Conservation (phyloP, 148 eudicot species). For the Rheum nobile region DNA sequence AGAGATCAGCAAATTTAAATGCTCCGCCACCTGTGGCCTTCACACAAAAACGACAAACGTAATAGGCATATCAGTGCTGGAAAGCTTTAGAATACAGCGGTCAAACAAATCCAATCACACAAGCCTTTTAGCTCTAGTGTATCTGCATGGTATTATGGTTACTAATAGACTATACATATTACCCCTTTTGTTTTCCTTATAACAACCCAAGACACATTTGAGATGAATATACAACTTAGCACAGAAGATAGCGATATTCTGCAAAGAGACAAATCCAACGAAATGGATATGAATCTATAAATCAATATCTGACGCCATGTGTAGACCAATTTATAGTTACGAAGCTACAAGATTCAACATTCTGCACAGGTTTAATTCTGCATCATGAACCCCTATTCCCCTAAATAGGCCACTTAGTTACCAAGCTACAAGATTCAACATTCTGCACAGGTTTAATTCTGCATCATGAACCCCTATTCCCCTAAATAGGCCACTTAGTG, state of each 20-base stretch:
- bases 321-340: background rate
- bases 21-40: conserved; percentile 99
- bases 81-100: background rate
- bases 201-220: background rate
- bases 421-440: conserved; percentile 3
- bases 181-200: background rate
- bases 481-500: background rate
- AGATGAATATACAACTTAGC: background rate
- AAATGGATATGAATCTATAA: background rate
- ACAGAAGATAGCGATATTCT: background rate
- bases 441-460: background rate
- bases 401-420: background rate
- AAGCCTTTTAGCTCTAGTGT: background rate
- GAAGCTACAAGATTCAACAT: conserved; percentile 2
- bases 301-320: conserved; percentile 7
- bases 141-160: background rate
- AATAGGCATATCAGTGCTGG: background rate
- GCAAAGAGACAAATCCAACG: background rate
- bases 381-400: background rate
- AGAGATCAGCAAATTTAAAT: conserved; percentile 78
- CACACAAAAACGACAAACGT: conserved; percentile 24
- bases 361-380: background rate
- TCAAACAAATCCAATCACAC: background rate
- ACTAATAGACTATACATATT: background rate
- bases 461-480: background rate